Base-by-base conservation (phyloP, 768 basidiomycete genomes). In the Flagelloscypha sp. region DNA sequence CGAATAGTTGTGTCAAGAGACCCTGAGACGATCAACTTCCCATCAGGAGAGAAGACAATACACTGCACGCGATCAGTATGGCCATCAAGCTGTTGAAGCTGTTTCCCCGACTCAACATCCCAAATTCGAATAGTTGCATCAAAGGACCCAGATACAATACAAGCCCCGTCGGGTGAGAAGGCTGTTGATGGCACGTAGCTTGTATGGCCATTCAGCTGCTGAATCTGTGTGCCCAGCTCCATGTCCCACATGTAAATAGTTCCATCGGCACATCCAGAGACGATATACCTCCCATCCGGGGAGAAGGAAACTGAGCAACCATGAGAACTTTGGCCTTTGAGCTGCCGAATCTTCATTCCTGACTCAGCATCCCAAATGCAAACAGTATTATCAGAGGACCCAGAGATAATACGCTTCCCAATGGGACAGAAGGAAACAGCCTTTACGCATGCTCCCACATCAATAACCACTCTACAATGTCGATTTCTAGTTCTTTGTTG, bases 261-360 rank as follows among this genome's bases (percentile, higher is more conserved):
- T n/a, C n/a, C n/a, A n/a, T 71, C 87, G 3, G 89, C 89, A 0
- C 86, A 90, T 11, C 90, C 92, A 4, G 87, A 90, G 7, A 92
- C 86, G 45, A 94, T 82, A 46, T 84, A 70, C 4, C 78, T 69
- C 6, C 92, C 90, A 46, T 92, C 85, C n/a, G 68, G 60, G 2
- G 87, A 86, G 59, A 92, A 94, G 57, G 86, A 88, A 44, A 95
- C 79, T 1, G 89, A 89, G 59, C 93, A 94, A n/a, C n/a, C n/a
- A n/a, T n/a, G n/a, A n/a, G n/a, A n/a, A n/a, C n/a, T n/a, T n/a
- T n/a, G n/a, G n/a, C n/a, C n/a, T n/a, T n/a, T n/a, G n/a, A n/a
- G n/a, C n/a, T n/a, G n/a, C n/a, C n/a, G n/a, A n/a, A n/a, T n/a
- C n/a, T n/a, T n/a, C n/a, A n/a, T n/a, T n/a, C n/a, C n/a, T n/a